Evolutionary conservation across 768 basidiomycete species (phyloP), one percentile per base, ranked within the genome.

Genomic region (Tephrocybe sp.): DNA sequence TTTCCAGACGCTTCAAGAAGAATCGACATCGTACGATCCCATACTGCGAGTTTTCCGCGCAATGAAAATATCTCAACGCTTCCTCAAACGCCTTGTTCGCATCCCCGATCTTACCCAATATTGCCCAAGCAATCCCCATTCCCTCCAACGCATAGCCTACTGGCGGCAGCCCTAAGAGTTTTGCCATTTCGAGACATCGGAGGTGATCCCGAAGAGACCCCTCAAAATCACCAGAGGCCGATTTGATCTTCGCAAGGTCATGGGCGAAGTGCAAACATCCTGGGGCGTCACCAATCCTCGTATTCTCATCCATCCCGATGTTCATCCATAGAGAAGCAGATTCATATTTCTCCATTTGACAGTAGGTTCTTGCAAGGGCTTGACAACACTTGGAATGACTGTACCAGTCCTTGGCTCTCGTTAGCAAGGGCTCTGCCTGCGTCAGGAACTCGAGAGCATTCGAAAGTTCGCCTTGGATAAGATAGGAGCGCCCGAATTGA

Each of bases 121-220:
- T 46, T 25, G 31, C 33, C 44, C 29, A 52, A 18, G 45, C 42
- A 8, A 40, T 3, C 4, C 50, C 52, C n/a, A 48, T 36, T n/a
- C 39, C 31, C 38, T 53, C 52, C n/a, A 53, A 19, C 16, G 19
- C 38, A 5, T 9, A 15, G 3, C 4, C n/a, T 19, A 18, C 1
- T 16, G 45, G 41, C 21, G 38, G 15, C 9, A 41, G 39, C 10
- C 40, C 39, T 13, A 34, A 7, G 3, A 39, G 10, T 19, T 25
- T 52, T 1, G 9, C 8, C 0, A 27, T 1, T 13, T 42, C 23
- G 19, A 47, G 40, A 15, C 15, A 36, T 8, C 30, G n/a, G 19
- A 27, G n/a, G 9, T 38, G 38, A 24, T 38, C 6, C 23, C 27
- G 2, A 1, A 53, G 36, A 8, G 52, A 25, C 1, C n/a, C 19